Evolutionary conservation across 2,329 filamentous ascomycete species (phyloP).

Genomic region (Colletotrichum sp.): DNA sequence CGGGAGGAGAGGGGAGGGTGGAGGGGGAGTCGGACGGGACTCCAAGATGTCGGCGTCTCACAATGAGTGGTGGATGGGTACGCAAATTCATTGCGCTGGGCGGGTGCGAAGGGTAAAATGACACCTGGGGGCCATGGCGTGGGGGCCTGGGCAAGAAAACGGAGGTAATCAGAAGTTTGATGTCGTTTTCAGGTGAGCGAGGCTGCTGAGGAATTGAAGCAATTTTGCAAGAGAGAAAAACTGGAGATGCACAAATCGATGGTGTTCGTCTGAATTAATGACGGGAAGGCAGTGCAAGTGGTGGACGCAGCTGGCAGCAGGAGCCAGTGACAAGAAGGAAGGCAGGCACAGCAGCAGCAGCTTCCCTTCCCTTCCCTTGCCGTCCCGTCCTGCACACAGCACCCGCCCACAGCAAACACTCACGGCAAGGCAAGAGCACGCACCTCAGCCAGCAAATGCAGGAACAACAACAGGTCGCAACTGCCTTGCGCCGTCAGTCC

Average conservation of each 20-base stretch:
- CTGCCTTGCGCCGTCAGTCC: not conserved
- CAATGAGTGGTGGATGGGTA: not conserved
- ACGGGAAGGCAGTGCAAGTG: not conserved
- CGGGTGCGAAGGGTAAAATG: not conserved
- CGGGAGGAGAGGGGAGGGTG: not conserved
- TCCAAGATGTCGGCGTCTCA: constrained; percentile 6
- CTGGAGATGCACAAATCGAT: not conserved
- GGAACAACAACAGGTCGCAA: not conserved
- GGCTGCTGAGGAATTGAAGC: not conserved
- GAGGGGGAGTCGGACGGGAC: not conserved
- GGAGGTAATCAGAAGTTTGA: not conserved
- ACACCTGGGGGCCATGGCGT: constrained; percentile 10
- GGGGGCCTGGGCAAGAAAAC: not conserved
- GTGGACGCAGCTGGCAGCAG: not conserved
- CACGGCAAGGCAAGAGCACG: not conserved
- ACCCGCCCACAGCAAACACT: not conserved
- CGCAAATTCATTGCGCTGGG: not conserved
- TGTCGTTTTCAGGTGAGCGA: not conserved
- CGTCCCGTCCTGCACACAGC: not conserved
- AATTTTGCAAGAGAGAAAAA: not conserved
- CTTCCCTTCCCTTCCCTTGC: not conserved
- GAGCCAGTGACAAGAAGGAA: not conserved
- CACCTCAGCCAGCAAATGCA: not conserved
- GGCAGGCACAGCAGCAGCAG: not conserved
- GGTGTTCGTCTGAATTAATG: not conserved